Evolutionary conservation across 129 eudicot species (phyloP).

Genomic region (Erigeron canadensis): DNA sequence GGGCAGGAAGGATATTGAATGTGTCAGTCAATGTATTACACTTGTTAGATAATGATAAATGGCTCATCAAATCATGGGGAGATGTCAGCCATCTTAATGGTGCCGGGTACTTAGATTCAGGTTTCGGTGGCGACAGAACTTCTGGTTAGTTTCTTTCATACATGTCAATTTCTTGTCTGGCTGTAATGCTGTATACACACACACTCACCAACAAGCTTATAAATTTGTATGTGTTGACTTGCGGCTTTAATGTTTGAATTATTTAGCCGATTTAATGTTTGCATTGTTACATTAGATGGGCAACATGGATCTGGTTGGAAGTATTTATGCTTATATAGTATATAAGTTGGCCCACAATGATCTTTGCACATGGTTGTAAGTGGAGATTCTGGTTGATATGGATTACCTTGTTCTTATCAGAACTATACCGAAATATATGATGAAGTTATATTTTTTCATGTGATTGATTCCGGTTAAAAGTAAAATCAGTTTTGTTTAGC

Average conservation of each 20-base stretch:
- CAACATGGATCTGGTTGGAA: constrained; percentile 21
- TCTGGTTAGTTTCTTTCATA: constrained; percentile 51
- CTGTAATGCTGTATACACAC: constrained; percentile 25
- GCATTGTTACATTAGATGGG: constrained; percentile 33
- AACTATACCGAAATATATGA: background rate
- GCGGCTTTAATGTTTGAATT: constrained; percentile 26
- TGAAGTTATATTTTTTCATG: background rate
- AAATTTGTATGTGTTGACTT: constrained; percentile 10
- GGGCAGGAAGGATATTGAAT: constrained; percentile 46
- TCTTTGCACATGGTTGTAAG: constrained; percentile 19
- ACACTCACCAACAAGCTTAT: constrained; percentile 15
- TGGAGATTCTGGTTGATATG: constrained; percentile 18
- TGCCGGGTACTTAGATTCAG: constrained; percentile 51
- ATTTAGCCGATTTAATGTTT: constrained; percentile 27
- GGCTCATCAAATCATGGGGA: constrained; percentile 72
- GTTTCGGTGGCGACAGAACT: constrained; percentile 65
- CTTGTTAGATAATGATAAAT: constrained; percentile 45
- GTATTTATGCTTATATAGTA: constrained; percentile 13
- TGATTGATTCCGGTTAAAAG: background rate
- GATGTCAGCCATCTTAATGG: constrained; percentile 68
- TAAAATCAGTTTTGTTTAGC: background rate
- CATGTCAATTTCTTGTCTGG: constrained; percentile 25
- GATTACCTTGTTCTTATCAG: background rate
- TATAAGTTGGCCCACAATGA: constrained; percentile 23
- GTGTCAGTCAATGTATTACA: constrained; percentile 60